Base-by-base conservation (phyloP, 1,139 yeast species). In the Yamadazyma kanchanaburiensis region DNA sequence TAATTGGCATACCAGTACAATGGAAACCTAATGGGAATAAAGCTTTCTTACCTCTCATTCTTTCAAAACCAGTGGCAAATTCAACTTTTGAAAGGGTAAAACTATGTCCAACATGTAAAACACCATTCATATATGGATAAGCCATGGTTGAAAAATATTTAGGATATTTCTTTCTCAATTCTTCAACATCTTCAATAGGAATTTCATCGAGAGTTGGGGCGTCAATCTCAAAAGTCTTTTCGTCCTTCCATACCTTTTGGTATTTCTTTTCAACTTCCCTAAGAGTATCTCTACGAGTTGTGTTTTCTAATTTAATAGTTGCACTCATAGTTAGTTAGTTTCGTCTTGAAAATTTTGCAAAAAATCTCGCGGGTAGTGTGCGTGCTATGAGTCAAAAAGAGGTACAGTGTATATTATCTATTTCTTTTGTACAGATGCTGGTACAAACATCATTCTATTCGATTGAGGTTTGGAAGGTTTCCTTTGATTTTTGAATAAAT, bases 1-100 rank as follows among this genome's bases (percentile, higher is more conserved):
- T 83, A 58, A 91, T 94, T 35, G 99, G 98, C 96, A 91, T 84
- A 70, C 99, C 99, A 25, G 98, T 91, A 74, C 98, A 94, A 63
- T 91, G 99, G 80, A 91, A 91, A 32, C 98, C 99, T 39, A 94
- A 73, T 30, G 99, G 98, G 65, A 87, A 91, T 40, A 91, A 68
- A 21, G 96, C 96, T 49, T 84, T 76, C 62, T 84, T 87, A 43
- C 97, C 97, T 51, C 75, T 73, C 91, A 94, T 84, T 62, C 97
- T 80, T 64, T 91, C 96, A 53, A 83, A 94, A 34, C 98, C 97
- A 35, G 86, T 73, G 32, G 94, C 84, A 58, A 84, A 94, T 60
- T 94, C 99, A 31, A 80, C 94, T 64, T 94, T 94, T 36, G 97
- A 87, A 47, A 91, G 71, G 24, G 98, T 91, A 67, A 91, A 94